Evolutionary conservation across 2,329 filamentous ascomycete species (phyloP).

Genomic region (Thermochaetoides dissita): DNA sequence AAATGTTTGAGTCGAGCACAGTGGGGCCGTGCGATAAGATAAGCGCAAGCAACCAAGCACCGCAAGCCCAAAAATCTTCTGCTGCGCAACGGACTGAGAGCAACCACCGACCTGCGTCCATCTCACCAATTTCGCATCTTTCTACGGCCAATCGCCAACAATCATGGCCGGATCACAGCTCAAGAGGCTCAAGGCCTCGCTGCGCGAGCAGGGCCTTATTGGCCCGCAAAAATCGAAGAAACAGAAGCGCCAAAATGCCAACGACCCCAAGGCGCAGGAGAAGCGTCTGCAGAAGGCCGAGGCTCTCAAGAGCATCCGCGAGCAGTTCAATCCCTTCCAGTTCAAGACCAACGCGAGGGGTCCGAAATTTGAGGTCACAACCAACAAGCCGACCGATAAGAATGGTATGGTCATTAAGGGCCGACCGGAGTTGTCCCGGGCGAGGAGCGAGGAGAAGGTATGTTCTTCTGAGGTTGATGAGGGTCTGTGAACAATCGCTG

Average conservation of each 20-base stretch:
- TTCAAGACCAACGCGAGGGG: slow-evolving; percentile 66
- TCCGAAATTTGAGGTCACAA: slow-evolving; percentile 76
- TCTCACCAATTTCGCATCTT: too few relatives aligned
- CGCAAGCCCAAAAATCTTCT: slow-evolving; percentile 12
- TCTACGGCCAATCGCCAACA: not conserved
- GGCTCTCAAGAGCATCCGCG: slow-evolving; percentile 73
- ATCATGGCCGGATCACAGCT: slow-evolving; percentile 90
- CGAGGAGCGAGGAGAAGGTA: slow-evolving; percentile 72
- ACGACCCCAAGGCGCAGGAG: slow-evolving; percentile 53
- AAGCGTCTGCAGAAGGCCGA: slow-evolving; percentile 64
- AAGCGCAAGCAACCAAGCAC: slow-evolving; percentile 4
- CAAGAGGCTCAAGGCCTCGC: slow-evolving; percentile 83
- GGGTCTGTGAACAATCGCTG: too few relatives aligned
- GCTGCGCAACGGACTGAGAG: too few relatives aligned
- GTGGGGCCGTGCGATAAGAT: slow-evolving; percentile 20
- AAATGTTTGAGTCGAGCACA: slow-evolving; percentile 4
- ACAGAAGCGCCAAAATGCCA: slow-evolving; percentile 63
- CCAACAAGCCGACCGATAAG: slow-evolving; percentile 40
- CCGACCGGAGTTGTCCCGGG: slow-evolving; percentile 72
- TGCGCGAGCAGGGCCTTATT: slow-evolving; percentile 77
- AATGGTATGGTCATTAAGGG: slow-evolving; percentile 49
- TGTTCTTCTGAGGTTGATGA: slow-evolving; percentile 14
- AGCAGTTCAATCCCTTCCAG: slow-evolving; percentile 97
- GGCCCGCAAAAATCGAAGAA: slow-evolving; percentile 93
- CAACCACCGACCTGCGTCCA: too few relatives aligned